Evolutionary conservation across 2,329 filamentous ascomycete species (phyloP).

Genomic region (Trichoderma pleuroti): DNA sequence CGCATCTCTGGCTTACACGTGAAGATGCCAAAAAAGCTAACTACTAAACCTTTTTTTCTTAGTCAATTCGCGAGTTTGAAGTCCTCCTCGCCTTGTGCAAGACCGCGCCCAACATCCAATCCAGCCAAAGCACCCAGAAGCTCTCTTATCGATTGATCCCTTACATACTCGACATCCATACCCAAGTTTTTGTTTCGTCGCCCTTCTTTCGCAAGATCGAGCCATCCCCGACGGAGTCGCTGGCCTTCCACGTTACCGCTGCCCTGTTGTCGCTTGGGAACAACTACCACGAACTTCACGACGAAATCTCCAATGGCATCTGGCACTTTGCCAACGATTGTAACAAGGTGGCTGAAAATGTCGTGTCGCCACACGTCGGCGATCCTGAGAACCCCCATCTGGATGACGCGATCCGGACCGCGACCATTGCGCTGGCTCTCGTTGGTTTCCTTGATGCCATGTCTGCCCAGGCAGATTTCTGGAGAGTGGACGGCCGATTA

Average conservation of each 20-base stretch:
- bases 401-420: conserved; percentile 64
- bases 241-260: conserved; percentile 73
- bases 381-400: conserved; percentile 57
- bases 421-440: conserved; percentile 79
- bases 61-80: conserved; percentile 89
- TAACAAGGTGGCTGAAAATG: conserved; percentile 54
- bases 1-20: not conserved
- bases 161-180: conserved; percentile 81
- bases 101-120: conserved; percentile 72
- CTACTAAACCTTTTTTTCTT: conserved; percentile 21
- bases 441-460: conserved; percentile 85
- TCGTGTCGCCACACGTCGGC: conserved; percentile 51
- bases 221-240: conserved; percentile 81
- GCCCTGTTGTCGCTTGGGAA: conserved; percentile 79
- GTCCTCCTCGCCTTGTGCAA: conserved; percentile 88
- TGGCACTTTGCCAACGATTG: conserved; percentile 72
- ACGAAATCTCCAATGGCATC: conserved; percentile 63
- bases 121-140: conserved; percentile 68
- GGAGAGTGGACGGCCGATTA: conserved; percentile 70
- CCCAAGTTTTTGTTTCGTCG: conserved; percentile 73
- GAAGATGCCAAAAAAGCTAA: not conserved
- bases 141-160: conserved; percentile 75
- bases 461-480: conserved; percentile 74
- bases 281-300: conserved; percentile 65
- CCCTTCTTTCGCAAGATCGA: conserved; percentile 79